Evolutionary conservation across 2,329 filamentous ascomycete genomes (phyloP).

Genomic region (Cadophora sp.): DNA sequence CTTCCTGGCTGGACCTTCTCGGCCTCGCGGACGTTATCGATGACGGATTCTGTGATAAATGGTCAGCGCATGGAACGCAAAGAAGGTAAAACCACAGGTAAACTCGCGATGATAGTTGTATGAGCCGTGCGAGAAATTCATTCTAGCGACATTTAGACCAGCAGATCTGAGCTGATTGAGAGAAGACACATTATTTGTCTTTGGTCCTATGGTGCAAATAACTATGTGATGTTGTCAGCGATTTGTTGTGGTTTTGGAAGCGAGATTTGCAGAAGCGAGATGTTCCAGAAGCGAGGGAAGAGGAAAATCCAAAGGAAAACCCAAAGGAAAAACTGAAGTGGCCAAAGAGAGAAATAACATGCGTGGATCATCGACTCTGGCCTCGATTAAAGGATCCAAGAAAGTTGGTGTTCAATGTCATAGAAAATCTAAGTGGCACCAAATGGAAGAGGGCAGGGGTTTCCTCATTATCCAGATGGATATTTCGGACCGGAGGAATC

Average conservation of each 20-base stretch:
- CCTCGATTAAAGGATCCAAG: too few species aligned
- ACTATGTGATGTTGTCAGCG: slow-evolving; percentile 6
- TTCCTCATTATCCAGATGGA: too few species aligned
- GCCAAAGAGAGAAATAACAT: background rate
- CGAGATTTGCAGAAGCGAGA: too few species aligned
- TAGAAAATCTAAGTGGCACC: too few species aligned
- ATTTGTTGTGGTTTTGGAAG: background rate
- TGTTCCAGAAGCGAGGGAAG: too few species aligned
- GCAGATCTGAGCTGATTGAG: slow-evolving; percentile 92
- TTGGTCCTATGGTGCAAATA: slow-evolving; percentile 79
- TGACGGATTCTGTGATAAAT: slow-evolving; percentile 73
- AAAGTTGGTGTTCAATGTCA: too few species aligned
- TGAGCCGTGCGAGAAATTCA: slow-evolving; percentile 97
- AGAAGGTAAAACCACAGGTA: background rate
- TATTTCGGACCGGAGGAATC: too few species aligned
- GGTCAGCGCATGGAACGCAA: background rate
- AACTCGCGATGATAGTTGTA: slow-evolving; percentile 83
- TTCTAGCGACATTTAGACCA: slow-evolving; percentile 97
- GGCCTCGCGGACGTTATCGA: slow-evolving; percentile 91
- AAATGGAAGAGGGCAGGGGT: too few species aligned
- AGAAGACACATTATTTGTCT: slow-evolving; percentile 97
- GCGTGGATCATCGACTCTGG: background rate
- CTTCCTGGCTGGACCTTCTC: slow-evolving; percentile 80
- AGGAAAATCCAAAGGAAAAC: background rate
- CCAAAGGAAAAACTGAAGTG: background rate